Conservation (phyloP, 1,284 basidiomycete species). For the Ganoderma leucocontextum region DNA sequence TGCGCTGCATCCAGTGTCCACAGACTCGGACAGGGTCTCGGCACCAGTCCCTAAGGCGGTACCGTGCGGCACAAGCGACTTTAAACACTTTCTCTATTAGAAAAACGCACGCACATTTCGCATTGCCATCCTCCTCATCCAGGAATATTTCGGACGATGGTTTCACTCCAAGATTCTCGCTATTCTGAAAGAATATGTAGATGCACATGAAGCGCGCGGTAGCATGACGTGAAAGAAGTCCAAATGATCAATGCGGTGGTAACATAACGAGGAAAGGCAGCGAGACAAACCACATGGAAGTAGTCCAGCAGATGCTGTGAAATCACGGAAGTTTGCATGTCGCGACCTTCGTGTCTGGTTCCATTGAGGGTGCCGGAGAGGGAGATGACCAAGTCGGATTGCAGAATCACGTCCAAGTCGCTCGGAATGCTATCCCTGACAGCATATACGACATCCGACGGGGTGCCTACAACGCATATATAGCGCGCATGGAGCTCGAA, state of each 20-base stretch:
- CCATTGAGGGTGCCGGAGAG: slow-evolving; percentile 62
- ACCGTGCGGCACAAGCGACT: slow-evolving; percentile 2
- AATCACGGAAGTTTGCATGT: slow-evolving; percentile 58
- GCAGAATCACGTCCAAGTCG: slow-evolving; percentile 58
- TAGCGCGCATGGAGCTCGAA: slow-evolving; percentile 49
- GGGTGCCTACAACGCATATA: slow-evolving; percentile 47
- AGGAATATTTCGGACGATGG: slow-evolving; percentile 59
- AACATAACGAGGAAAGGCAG: slow-evolving; percentile 10
- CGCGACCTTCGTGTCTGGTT: slow-evolving; percentile 46
- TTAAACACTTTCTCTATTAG: background rate
- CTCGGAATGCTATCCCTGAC: slow-evolving; percentile 53
- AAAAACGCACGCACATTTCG: slow-evolving; percentile 48
- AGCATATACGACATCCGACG: slow-evolving; percentile 42
- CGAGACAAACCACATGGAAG: slow-evolving; percentile 55
- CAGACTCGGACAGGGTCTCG: background rate
- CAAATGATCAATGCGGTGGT: background rate
- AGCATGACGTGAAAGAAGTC: slow-evolving; percentile 10
- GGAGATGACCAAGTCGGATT: slow-evolving; percentile 59
- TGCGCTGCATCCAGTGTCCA: slow-evolving; percentile 1
- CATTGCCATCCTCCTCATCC: slow-evolving; percentile 51
- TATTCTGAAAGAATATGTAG: slow-evolving; percentile 54
- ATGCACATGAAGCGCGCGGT: slow-evolving; percentile 8
- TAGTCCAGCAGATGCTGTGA: slow-evolving; percentile 57
- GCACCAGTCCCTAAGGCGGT: slow-evolving; percentile 1
- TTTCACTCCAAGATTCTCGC: slow-evolving; percentile 60